Evolutionary conservation across 2,329 filamentous ascomycete genomes (phyloP).

Genomic region (Xylaria hypoxylon): DNA sequence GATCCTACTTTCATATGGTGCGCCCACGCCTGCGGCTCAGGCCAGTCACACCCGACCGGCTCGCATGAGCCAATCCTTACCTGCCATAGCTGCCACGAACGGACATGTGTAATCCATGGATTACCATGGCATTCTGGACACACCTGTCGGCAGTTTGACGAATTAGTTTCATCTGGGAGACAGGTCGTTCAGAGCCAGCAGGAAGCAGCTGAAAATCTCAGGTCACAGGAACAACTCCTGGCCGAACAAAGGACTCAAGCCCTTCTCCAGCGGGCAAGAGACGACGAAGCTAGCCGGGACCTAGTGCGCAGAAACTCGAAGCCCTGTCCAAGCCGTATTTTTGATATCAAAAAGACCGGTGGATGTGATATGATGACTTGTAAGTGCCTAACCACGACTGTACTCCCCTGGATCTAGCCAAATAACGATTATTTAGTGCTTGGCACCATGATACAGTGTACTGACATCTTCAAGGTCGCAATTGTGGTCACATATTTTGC

Average conservation of each 20-base stretch:
- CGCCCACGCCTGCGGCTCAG: slow-evolving; percentile 28
- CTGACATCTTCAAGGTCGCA: slow-evolving; percentile 7
- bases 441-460: not conserved
- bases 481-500: not conserved
- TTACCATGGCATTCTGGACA: slow-evolving; percentile 23
- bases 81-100: slow-evolving; percentile 1
- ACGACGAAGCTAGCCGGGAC: slow-evolving; percentile 12
- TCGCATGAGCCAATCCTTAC: not conserved
- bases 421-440: no score
- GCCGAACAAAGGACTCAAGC: not conserved
- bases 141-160: slow-evolving; percentile 19
- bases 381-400: slow-evolving; percentile 1
- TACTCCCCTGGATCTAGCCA: no score
- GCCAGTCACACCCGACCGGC: slow-evolving; percentile 17
- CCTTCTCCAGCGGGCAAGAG: slow-evolving; percentile 3
- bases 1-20: slow-evolving; percentile 26
- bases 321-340: slow-evolving; percentile 1
- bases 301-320: not conserved
- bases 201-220: no score
- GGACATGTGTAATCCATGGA: slow-evolving; percentile 15
- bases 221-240: not conserved
- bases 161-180: not conserved
- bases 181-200: no score
- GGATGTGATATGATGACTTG: slow-evolving; percentile 19
- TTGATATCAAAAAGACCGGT: slow-evolving; percentile 11